Conservation (phyloP, 2,329 filamentous ascomycete species). For the Scytalidium lignicola region DNA sequence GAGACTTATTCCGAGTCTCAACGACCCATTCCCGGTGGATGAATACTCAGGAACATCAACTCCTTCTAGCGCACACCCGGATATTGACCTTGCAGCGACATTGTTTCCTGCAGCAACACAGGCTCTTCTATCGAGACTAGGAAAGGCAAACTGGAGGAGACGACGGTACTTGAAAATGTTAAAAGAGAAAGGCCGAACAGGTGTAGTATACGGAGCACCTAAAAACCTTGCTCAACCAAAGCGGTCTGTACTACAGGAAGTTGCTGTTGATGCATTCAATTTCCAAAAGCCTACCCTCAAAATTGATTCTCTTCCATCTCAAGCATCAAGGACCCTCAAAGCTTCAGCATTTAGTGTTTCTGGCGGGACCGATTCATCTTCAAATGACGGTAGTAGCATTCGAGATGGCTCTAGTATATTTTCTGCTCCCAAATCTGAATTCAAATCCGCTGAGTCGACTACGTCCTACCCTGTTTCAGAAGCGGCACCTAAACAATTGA, state of each 20-base stretch:
- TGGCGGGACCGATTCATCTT: not conserved
- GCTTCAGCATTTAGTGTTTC: not conserved
- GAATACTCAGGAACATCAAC: constrained; percentile 2
- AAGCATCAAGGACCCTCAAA: not conserved
- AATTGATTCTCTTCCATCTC: not conserved
- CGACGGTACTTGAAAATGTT: constrained; percentile 3
- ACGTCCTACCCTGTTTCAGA: not conserved
- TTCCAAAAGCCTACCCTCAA: not conserved
- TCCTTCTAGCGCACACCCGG: constrained; percentile 1
- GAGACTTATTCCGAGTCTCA: constrained; percentile 3
- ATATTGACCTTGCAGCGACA: constrained; percentile 2
- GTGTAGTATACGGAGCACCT: not conserved
- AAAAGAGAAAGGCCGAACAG: not conserved
- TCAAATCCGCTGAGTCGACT: constrained; percentile 3
- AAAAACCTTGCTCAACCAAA: not conserved
- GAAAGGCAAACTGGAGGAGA: constrained; percentile 5
- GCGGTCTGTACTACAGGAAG: not conserved
- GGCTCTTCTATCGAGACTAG: constrained; percentile 4
- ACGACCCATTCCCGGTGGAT: constrained; percentile 6
- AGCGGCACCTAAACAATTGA: not conserved
- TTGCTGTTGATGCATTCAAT: not conserved
- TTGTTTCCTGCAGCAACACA: constrained; percentile 7
- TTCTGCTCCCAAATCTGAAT: not conserved
- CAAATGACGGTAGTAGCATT: not conserved
- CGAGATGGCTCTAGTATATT: not conserved